Base-by-base conservation (phyloP, 306 rosid species). In the Sindora glabra region DNA sequence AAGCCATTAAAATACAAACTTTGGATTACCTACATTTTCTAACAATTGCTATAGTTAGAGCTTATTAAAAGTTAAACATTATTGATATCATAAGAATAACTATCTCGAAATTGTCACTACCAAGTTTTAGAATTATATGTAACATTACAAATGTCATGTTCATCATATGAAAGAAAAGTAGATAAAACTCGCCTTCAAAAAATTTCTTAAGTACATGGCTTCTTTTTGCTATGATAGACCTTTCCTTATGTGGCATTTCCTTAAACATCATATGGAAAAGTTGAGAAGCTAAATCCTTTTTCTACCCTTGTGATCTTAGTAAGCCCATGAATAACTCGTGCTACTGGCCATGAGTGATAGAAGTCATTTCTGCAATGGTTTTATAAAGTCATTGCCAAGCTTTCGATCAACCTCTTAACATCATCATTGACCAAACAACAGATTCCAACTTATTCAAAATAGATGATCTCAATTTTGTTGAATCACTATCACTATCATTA, bases 351-450 rank as follows among this genome's bases (percentile, higher is more conserved):
- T 70, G 53, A 48, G 64, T 33, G 29, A 92, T 57, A 16, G 81
- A 74, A 51, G 52, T 62, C 62, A 86, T 54, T 23, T 80, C 73
- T 3, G 86, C 77, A 24, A 92, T 71, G 5, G 86, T 65, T 38
- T 74, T 83, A 65, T 86, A 80, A 50, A 92, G 95, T 95, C 98
- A 92, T 39, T 83, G 60, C 25, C 94, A 80, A 55, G 87, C 81
- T 69, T 92, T 95, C 2, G 86, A 70, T 19, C 86, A 88, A 59
- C 83, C 82, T 32, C 78, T 74, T 6, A 83, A 77, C 48, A 56
- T 52, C 74, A 83, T 62, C 15, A 79, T 14, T 1, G 84, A 74
- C 86, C 84, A 70, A 19, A 92, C 58, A 53, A 75, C 68, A 22
- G 79, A 81, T 63, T 86, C 94, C 77, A 92, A 38, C 40, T 82